Evolutionary conservation across 345 rosid genomes (phyloP).

Genomic region (Trapa bicornis): DNA sequence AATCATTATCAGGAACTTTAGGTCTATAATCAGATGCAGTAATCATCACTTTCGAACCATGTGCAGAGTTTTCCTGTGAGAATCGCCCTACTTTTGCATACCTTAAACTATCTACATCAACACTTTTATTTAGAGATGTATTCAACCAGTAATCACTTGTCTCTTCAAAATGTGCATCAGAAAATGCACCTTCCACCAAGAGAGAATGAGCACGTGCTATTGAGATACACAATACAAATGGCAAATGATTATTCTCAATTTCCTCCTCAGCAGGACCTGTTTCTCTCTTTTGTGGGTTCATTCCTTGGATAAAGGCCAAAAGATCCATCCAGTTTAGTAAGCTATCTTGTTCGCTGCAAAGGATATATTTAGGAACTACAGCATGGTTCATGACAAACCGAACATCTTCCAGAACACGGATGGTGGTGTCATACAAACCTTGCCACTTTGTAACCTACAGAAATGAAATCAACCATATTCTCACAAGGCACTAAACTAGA

Average conservation of each 20-base stretch:
- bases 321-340: slow-evolving; percentile 68
- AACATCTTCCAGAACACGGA: slow-evolving; percentile 70
- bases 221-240: slow-evolving; percentile 51
- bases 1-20: slow-evolving; percentile 25
- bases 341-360: slow-evolving; percentile 43
- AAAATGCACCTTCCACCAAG: slow-evolving; percentile 70
- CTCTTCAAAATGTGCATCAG: slow-evolving; percentile 34
- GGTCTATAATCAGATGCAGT: slow-evolving; percentile 23
- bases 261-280: slow-evolving; percentile 68
- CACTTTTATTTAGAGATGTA: slow-evolving; percentile 21
- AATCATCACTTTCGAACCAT: slow-evolving; percentile 39
- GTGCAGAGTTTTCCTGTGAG: slow-evolving; percentile 61
- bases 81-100: slow-evolving; percentile 81
- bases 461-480: slow-evolving; percentile 10
- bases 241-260: slow-evolving; percentile 38
- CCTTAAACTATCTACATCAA: slow-evolving; percentile 46
- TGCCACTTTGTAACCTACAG: slow-evolving; percentile 63
- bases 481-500: slow-evolving; percentile 1
- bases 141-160: slow-evolving; percentile 19
- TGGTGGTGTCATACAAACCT: slow-evolving; percentile 39
- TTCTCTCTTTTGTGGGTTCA: slow-evolving; percentile 79
- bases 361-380: slow-evolving; percentile 51
- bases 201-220: slow-evolving; percentile 56
- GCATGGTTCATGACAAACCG: slow-evolving; percentile 75
- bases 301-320: slow-evolving; percentile 73